A percentile compares a stretch with the other conserved stretches of the same genome.
Conservation (phyloP, 164 flowering plant genomes). For the Cinnamomum micranthum region DNA sequence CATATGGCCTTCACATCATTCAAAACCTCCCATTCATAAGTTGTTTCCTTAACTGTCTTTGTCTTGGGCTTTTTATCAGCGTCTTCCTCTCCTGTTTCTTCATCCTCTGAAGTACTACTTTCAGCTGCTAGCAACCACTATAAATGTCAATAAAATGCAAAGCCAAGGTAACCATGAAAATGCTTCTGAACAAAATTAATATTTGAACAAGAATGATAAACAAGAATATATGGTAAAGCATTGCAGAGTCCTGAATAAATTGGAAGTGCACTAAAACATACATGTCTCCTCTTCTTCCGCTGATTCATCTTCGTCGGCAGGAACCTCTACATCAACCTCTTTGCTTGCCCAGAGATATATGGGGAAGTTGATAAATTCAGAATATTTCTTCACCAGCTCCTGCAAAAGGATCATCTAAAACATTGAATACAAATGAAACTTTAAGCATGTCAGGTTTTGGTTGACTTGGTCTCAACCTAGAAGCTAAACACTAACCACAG, state of each 20-base stretch:
- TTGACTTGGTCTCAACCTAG: too few species aligned
- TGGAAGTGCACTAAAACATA: constrained; percentile 21
- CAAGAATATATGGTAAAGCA: background rate
- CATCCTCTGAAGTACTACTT: constrained; percentile 55
- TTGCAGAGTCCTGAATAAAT: too few species aligned
- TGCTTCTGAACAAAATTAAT: background rate
- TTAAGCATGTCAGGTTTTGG: too few species aligned
- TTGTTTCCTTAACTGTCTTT: constrained; percentile 79
- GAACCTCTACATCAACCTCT: constrained; percentile 88
- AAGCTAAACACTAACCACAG: too few species aligned
- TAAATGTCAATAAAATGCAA: constrained; percentile 1
- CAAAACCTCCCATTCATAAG: constrained; percentile 88
- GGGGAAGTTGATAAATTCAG: constrained; percentile 97
- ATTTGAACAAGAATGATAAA: background rate
- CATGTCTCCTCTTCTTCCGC: constrained; percentile 67
- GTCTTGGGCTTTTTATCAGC: constrained; percentile 83
- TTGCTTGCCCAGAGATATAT: constrained; percentile 87
- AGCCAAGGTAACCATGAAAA: constrained; percentile 1
- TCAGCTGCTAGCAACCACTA: constrained; percentile 45
- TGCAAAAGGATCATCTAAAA: constrained; percentile 15
- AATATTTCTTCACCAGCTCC: constrained; percentile 92
- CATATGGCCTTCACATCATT: constrained; percentile 97
- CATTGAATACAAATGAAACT: background rate
- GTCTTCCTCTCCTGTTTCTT: constrained; percentile 69
- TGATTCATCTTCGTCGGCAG: constrained; percentile 91